These are phyloP conservation scores for Phanerochaete sordida DNA, from an alignment of 768 basidiomycete species.

Conservation along the genomic window DNA sequence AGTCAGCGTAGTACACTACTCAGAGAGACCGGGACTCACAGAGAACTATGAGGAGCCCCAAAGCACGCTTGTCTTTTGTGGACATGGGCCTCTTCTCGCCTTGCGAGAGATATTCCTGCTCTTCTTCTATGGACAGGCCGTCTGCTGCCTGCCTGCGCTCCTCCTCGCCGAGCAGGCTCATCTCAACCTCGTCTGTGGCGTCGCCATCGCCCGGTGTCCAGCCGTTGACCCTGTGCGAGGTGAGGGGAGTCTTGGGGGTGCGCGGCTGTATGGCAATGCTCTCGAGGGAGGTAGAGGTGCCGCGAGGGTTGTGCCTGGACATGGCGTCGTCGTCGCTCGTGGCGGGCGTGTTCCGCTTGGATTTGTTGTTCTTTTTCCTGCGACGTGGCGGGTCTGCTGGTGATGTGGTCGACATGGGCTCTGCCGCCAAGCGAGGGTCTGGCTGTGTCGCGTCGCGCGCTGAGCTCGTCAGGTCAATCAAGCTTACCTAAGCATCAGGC, in stretches of 20 bases:
- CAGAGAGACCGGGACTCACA: conserved; percentile 51
- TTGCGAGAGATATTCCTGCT: conserved; percentile 29
- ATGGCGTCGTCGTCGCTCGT: conserved; percentile 15
- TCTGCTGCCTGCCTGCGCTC: conserved; percentile 46
- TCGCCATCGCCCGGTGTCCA: conserved; percentile 16
- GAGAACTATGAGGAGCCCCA: conserved; percentile 80
- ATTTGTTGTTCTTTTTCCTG: conserved; percentile 4
- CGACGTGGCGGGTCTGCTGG: conserved; percentile 7
- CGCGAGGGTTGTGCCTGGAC: conserved; percentile 18
- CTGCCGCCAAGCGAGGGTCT: conserved; percentile 4
- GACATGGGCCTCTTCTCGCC: conserved; percentile 51
- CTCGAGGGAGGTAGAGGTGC: conserved; percentile 23
- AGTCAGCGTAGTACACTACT: conserved; percentile 1
- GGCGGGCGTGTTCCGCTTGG: not conserved
- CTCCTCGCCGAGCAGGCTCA: conserved; percentile 56
- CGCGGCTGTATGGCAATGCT: conserved; percentile 26
- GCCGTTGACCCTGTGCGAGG: conserved; percentile 7
- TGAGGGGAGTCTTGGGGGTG: conserved; percentile 21
- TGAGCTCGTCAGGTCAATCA: not conserved
- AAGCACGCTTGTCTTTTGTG: conserved; percentile 75
- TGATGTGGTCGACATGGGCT: conserved; percentile 11
- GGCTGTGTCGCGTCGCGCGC: conserved; percentile 14
- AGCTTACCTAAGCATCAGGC: conserved; percentile 7
- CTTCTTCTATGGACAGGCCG: conserved; percentile 36
- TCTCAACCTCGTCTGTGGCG: conserved; percentile 51